Conservation (phyloP, 1,139 yeast genomes). For the Saccharomycopsis hybrid region DNA sequence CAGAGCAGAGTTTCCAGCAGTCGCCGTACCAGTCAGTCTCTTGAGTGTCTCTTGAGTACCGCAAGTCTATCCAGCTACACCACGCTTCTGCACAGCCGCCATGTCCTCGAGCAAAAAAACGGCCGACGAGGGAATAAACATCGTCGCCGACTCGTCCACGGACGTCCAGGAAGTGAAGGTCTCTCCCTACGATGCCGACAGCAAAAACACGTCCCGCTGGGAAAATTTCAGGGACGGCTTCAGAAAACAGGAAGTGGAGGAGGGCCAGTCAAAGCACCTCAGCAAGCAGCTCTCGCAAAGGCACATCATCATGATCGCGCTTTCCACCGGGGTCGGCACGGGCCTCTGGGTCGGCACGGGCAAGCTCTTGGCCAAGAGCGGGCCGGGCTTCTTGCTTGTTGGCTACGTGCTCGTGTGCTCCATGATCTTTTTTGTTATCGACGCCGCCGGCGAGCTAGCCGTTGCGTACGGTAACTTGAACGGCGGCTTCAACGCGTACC, state of each 20-base stretch:
- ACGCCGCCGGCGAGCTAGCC: slow-evolving; percentile 82
- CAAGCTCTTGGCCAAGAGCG: slow-evolving; percentile 58
- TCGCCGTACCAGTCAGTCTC: too few species aligned
- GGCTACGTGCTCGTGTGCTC: slow-evolving; percentile 66
- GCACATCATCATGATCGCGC: slow-evolving; percentile 42
- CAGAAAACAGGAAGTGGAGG: slow-evolving; percentile 26
- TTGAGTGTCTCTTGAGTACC: too few species aligned
- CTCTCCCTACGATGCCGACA: not conserved
- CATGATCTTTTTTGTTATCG: slow-evolving; percentile 68
- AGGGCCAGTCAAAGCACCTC: not conserved
- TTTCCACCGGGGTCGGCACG: slow-evolving; percentile 83
- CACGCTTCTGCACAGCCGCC: too few species aligned
- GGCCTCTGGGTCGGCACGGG: slow-evolving; percentile 77
- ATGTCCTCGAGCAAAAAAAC: not conserved
- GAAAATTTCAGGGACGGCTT: slow-evolving; percentile 29
- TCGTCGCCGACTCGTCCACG: not conserved
- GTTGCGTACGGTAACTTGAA: slow-evolving; percentile 65
- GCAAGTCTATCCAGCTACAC: too few species aligned
- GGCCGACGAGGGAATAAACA: not conserved
- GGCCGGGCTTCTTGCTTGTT: slow-evolving; percentile 71
- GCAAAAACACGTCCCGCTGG: slow-evolving; percentile 9
- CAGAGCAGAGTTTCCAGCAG: too few species aligned
- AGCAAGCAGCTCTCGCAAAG: slow-evolving; percentile 12
- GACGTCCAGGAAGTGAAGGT: slow-evolving; percentile 5
- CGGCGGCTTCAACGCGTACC: slow-evolving; percentile 53